Base-by-base conservation (phyloP, 2,329 filamentous ascomycete genomes). In the Teratosphaeria gauchensis region DNA sequence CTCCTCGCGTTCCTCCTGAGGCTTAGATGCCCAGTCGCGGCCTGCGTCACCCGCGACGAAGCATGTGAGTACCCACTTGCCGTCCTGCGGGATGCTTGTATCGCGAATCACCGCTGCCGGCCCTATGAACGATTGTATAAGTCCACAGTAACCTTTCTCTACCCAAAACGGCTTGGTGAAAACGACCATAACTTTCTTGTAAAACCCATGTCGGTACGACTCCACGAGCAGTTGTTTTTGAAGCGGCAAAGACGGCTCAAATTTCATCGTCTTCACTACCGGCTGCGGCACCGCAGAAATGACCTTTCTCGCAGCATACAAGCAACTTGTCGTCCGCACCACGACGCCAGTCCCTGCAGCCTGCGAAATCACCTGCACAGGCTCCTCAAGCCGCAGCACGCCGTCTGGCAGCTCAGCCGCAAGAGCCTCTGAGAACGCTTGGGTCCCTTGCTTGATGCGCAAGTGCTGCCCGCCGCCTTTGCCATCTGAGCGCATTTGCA, bases 401-500 rank as follows among this genome's bases (percentile, higher is more conserved):
- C 56, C 60, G 3, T 55, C 48, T 16, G 71, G 66, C 1, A 81
- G 69, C 1, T 65, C 64, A 0, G 58, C 54, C 0, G 76, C 74
- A 0, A 81, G 63, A 0, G 71, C 70, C 38, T 67, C 65, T 3
- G 76, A 63, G 33, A 81, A 71, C 0, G 68, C 62, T 61, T 80
- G 76, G 0, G 75, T 80, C 1, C 81, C 81, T 57, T 78, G 69
- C 2, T 74, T 72, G 19, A 80, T 65, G 1, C 81, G 75, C 7
- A 84, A 71, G 63, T 81, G 75, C 62, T 84, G 80, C 0, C 77
- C 82, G 4, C 82, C 82, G 51, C 75, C 64, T 58, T 80, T 78
- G 24, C 72, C 65, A 63, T 84, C 82, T 0, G 80, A 81, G 0
- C 79, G 73, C 75, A 84, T 80, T 52, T 76, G 71, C 59, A 80